Percentiles rank a stretch among this genome's conserved stretches.
Evolutionary conservation across 2,329 filamentous ascomycete species (phyloP).

Genomic region (Venturia oleaginea): DNA sequence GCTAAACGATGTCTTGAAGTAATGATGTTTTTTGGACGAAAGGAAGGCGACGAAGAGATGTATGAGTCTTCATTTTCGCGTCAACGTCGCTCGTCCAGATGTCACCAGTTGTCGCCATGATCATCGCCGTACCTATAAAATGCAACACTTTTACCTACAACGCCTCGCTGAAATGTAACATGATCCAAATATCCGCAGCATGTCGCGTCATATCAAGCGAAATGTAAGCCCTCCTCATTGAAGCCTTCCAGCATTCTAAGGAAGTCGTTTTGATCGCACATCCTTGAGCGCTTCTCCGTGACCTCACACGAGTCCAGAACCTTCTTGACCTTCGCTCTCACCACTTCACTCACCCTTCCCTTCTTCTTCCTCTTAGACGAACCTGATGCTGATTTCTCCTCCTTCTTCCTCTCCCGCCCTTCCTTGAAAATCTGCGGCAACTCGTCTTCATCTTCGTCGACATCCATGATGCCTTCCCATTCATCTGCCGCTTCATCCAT

Average conservation of each 20-base stretch:
- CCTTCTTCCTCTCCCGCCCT: conserved; percentile 40
- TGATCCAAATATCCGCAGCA: background rate
- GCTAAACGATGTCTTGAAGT: too few species aligned
- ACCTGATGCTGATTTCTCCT: conserved; percentile 45
- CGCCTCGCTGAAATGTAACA: background rate
- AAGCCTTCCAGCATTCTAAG: conserved; percentile 73
- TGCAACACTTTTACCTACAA: background rate
- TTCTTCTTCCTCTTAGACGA: conserved; percentile 57
- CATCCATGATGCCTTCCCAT: conserved; percentile 40
- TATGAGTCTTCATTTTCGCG: too few species aligned
- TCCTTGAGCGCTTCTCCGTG: conserved; percentile 69
- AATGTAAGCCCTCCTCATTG: conserved; percentile 89
- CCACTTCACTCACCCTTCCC: conserved; percentile 69
- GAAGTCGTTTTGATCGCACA: conserved; percentile 92
- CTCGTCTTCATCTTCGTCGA: conserved; percentile 48
- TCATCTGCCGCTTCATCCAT: conserved; percentile 43
- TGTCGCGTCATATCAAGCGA: conserved; percentile 44
- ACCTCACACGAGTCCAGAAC: conserved; percentile 72
- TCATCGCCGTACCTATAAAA: background rate
- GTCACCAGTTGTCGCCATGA: too few species aligned
- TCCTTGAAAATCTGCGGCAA: conserved; percentile 80
- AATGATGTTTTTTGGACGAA: too few species aligned
- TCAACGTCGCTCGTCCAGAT: too few species aligned
- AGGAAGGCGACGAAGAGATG: too few species aligned
- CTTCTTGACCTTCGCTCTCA: conserved; percentile 78